Base-by-base conservation (phyloP, 208 protist genomes). In the Crithidia sp. region DNA sequence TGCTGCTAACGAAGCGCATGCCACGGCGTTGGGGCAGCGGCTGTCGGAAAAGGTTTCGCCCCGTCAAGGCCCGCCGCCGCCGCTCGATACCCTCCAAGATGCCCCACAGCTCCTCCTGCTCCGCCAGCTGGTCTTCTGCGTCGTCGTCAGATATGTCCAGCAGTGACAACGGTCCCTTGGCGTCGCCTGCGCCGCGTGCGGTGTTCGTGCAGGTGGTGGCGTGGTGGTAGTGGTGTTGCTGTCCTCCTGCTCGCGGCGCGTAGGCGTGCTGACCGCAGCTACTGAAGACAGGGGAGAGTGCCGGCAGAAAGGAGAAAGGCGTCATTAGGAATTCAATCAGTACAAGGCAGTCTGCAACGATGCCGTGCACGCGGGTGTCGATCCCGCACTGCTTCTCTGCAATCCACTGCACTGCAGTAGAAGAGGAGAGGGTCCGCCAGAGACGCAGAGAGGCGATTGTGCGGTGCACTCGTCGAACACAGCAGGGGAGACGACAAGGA, bases 101-200 rank as follows among this genome's bases (percentile, higher is more conserved):
- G 8, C 56, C n/a, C 67, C 67, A 63, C 56, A 71, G 17, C 67
- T n/a, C 67, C 0, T 61, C 67, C 16, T 63, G 55, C 43, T 63
- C 67, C 67, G n/a, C 40, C 49, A 43, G 9, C 14, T 54, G 9
- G 47, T 52, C 54, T 7, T 39, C 43, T 37, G 43, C 12, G 5
- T 52, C 14, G 13, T 66, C 36, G 40, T 53, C 58, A 5, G 68
- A 56, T 41, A 13, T 5, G 52, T 67, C 44, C 13, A 17, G 45
- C 17, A 66, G 28, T 28, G 28, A 10, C 45, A 43, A 19, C 19
- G 1, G 45, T 10, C 44, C 41, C 44, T 28, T 19, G 19, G 5
- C 36, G 6, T 55, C 45, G 3, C 49, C 61, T n/a, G n/a, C 19
- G 28, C 28, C 28, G 28, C 3, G 19, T 7, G 61, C 12, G 17